Evolutionary conservation across 768 basidiomycete genomes (phyloP).

Genomic region (Boletus barrowsii): DNA sequence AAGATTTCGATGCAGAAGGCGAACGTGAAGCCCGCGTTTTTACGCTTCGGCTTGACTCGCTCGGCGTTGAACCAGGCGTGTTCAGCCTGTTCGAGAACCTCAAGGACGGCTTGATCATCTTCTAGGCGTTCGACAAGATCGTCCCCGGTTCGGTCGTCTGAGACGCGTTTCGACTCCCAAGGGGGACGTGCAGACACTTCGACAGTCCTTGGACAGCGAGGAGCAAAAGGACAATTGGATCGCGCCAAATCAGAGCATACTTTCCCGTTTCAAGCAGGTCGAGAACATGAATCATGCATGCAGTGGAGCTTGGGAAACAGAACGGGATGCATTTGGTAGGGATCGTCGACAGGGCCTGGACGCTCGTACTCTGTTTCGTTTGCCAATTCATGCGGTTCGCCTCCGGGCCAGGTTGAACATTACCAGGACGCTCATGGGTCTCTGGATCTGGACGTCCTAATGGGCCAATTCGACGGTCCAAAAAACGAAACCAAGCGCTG

Average conservation of each 20-base stretch:
- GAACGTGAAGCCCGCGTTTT: slow-evolving; percentile 98
- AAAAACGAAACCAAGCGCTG: slow-evolving; percentile 55
- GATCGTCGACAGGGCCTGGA: slow-evolving; percentile 89
- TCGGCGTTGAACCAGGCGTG: slow-evolving; percentile 94
- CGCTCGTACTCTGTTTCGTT: slow-evolving; percentile 90
- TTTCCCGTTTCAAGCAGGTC: slow-evolving; percentile 95
- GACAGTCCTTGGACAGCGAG: slow-evolving; percentile 40
- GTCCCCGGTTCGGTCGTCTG: slow-evolving; percentile 89
- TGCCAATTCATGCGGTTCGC: slow-evolving; percentile 95
- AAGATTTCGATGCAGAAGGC: slow-evolving; percentile 98
- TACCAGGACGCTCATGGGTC: slow-evolving; percentile 77
- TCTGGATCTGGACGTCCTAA: slow-evolving; percentile 73
- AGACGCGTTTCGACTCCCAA: slow-evolving; percentile 94
- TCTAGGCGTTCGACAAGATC: slow-evolving; percentile 97
- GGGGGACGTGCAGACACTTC: slow-evolving; percentile 40
- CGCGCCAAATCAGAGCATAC: slow-evolving; percentile 75
- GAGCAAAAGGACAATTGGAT: slow-evolving; percentile 81
- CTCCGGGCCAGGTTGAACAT: slow-evolving; percentile 68
- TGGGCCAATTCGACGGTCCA: slow-evolving; percentile 95
- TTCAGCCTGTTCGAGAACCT: slow-evolving; percentile 97
- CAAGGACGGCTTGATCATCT: slow-evolving; percentile 85
- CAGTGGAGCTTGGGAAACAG: slow-evolving; percentile 86
- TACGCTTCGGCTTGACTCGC: slow-evolving; percentile 95
- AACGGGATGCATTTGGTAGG: slow-evolving; percentile 95
- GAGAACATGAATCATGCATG: slow-evolving; percentile 85